A percentile compares a stretch with the other conserved stretches of the same genome.
phyloP scores from a whole-genome alignment of 139 green algal genomes.

The Coccomyxa sp. region DNA sequence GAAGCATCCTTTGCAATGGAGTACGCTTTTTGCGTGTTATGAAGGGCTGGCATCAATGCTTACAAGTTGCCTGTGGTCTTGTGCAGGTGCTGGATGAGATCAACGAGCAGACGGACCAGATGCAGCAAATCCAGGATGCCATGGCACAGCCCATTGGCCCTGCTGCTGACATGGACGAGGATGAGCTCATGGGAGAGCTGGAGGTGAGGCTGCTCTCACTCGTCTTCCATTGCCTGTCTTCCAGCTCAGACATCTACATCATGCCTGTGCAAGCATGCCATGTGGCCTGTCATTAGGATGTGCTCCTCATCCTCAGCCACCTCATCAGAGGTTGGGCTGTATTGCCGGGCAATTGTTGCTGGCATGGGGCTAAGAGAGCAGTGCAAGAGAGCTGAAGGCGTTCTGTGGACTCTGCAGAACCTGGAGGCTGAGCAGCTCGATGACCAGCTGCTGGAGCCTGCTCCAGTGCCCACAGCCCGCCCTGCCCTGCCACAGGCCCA shows the following conservation, averaged over 20 bases:
- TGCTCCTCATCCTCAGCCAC: no score
- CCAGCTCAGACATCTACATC: no score
- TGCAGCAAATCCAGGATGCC: conserved; percentile 87
- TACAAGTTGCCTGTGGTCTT: no score
- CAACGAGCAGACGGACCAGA: conserved; percentile 86
- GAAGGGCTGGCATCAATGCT: no score
- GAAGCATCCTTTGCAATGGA: no score
- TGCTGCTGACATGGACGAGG: conserved; percentile 73
- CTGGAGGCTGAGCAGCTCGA: conserved; percentile 69
- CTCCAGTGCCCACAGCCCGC: conserved; percentile 38
- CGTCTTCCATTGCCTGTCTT: no score
- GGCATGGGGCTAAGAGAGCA: no score
- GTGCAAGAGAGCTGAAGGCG: background rate
- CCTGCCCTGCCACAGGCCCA: conserved; percentile 27
- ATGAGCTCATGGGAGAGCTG: conserved; percentile 78
- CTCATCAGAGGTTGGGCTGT: no score
- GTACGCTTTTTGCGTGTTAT: no score
- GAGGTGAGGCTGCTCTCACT: conserved; percentile 40
- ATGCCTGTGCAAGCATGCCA: no score
- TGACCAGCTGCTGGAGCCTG: conserved; percentile 64
- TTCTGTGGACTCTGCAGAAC: conserved; percentile 41
- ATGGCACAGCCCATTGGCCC: conserved; percentile 71
- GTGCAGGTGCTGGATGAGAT: conserved; percentile 89
- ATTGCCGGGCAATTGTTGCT: no score
- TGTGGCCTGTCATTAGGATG: no score